These are phyloP conservation scores for Psilocybe sp. DNA, from an alignment of 768 basidiomycete species.

Conservation along the genomic window DNA sequence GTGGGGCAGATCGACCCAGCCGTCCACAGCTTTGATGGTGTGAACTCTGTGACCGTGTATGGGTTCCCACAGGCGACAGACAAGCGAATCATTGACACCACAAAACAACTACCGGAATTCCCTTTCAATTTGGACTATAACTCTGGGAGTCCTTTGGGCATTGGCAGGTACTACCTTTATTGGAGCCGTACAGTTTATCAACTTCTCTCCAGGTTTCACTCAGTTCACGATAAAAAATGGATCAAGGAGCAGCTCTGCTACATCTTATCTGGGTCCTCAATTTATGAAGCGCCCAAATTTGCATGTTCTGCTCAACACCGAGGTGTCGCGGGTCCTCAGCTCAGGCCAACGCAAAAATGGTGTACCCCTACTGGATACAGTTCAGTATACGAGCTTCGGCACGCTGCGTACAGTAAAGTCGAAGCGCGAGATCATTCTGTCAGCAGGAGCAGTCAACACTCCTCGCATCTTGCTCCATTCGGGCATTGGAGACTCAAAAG, in stretches of 20 bases:
- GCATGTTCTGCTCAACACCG: conserved; percentile 24
- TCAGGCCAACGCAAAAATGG: too few relatives aligned
- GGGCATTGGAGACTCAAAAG: conserved; percentile 9
- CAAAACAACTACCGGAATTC: not conserved
- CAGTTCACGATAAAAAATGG: conserved; percentile 18
- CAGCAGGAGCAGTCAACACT: conserved; percentile 11
- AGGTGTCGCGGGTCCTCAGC: conserved; percentile 16
- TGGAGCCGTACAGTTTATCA: too few relatives aligned
- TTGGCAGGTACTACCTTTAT: not conserved
- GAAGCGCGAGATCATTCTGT: conserved; percentile 12
- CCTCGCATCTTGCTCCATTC: conserved; percentile 13
- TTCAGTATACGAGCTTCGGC: too few relatives aligned
- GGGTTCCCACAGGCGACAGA: not conserved
- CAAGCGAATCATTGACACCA: not conserved
- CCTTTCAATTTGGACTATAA: not conserved
- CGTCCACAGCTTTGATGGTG: conserved; percentile 16
- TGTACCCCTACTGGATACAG: too few relatives aligned
- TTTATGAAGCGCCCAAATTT: conserved; percentile 23
- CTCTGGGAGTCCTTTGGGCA: not conserved
- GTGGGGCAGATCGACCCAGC: conserved; percentile 16
- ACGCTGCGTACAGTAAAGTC: not conserved
- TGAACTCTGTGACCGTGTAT: conserved; percentile 13
- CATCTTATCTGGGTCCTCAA: conserved; percentile 18
- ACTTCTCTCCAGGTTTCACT: conserved; percentile 12
- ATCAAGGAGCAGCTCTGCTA: conserved; percentile 20